A percentile compares a stretch with the other conserved stretches of the same genome.
Evolutionary conservation across 1,284 basidiomycete species (phyloP).

Genomic region (Ganoderma boninense): DNA sequence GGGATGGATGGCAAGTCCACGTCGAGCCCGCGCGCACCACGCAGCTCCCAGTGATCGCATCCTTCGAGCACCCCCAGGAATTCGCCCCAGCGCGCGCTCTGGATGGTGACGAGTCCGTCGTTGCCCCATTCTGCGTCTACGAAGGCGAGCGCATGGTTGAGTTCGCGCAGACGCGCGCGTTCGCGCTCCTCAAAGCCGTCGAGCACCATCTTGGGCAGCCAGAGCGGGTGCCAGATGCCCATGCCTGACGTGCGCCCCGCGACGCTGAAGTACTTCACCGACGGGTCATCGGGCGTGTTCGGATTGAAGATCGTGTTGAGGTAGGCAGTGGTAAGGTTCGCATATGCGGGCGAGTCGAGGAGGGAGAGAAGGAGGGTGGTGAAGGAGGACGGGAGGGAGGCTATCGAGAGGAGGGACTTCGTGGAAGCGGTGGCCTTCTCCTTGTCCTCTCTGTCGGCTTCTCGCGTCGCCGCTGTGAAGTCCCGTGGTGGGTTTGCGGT

Average conservation of each 20-base stretch:
- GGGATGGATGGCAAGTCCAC: slow-evolving; percentile 61
- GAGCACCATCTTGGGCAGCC: slow-evolving; percentile 94
- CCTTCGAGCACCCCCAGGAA: slow-evolving; percentile 92
- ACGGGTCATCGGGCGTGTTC: slow-evolving; percentile 83
- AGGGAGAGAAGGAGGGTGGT: slow-evolving; percentile 91
- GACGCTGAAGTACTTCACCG: slow-evolving; percentile 92
- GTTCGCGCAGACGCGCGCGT: slow-evolving; percentile 46
- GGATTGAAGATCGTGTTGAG: slow-evolving; percentile 93
- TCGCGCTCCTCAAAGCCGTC: slow-evolving; percentile 78
- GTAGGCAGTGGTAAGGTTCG: slow-evolving; percentile 91
- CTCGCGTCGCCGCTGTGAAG: slow-evolving; percentile 22
- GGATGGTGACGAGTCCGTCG: slow-evolving; percentile 93
- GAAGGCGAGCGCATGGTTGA: slow-evolving; percentile 31
- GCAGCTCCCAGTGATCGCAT: slow-evolving; percentile 96
- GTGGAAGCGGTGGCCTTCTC: slow-evolving; percentile 36
- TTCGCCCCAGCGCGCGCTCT: slow-evolving; percentile 92
- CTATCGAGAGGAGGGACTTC: slow-evolving; percentile 48
- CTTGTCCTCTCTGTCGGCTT: slow-evolving; percentile 5
- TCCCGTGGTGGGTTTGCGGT: background rate
- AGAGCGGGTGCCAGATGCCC: slow-evolving; percentile 92
- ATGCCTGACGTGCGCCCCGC: slow-evolving; percentile 81
- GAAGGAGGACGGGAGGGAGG: slow-evolving; percentile 80
- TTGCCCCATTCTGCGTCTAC: slow-evolving; percentile 82
- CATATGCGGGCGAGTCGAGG: slow-evolving; percentile 97
- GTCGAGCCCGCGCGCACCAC: slow-evolving; percentile 79